Base-by-base conservation (phyloP, 495 filamentous ascomycete genomes). In the Penicillium argentinense region DNA sequence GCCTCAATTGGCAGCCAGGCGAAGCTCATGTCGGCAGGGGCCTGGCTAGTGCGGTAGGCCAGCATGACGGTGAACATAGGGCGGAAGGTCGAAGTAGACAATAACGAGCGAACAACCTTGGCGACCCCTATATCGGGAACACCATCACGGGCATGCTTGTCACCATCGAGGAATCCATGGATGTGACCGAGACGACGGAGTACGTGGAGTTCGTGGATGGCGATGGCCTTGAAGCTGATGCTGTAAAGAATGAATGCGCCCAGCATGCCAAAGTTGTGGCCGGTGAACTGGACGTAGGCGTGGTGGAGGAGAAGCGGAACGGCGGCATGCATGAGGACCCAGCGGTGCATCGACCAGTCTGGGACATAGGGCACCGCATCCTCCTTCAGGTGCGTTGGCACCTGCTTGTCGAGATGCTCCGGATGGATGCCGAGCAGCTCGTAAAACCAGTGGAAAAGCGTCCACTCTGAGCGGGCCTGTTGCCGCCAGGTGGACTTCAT, bases 401-500 rank as follows among this genome's bases (percentile, higher is more conserved):
- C 49, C 24, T 56, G 19, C 14, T 45, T 36, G 28, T 66, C 58
- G 21, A 66, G 50, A 14, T 55, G 28, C 33, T 63, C 58, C 1
- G 63, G 63, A 34, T 66, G 60, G 16, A 66, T 54, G 21, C 47
- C 55, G 3, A 64, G 51, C 12, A 66, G 9, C 39, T 66, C 63
- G 29, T 57, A 66, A 55, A 66, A 64, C 60, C 60, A 66, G 53
- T 66, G 63, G 49, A 49, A 53, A 6, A 59, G 46, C 5, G 57
- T 62, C 63, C 63, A 66, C 39, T 59, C 57, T 32, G 57, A 56
- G 39, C 54, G 55, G 25, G 47, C 49, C 29, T 45, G 50, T n/a
- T 9, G 52, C 36, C 63, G 63, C 63, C 63, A 66, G 45, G 63
- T 66, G 36, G 63, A 66, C 55, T 66, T 66, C 63, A 66, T 66